These are phyloP conservation scores for Chytriomyces sp. DNA, from an alignment of 192 early-diverging fungal species.

Conservation along the genomic window DNA sequence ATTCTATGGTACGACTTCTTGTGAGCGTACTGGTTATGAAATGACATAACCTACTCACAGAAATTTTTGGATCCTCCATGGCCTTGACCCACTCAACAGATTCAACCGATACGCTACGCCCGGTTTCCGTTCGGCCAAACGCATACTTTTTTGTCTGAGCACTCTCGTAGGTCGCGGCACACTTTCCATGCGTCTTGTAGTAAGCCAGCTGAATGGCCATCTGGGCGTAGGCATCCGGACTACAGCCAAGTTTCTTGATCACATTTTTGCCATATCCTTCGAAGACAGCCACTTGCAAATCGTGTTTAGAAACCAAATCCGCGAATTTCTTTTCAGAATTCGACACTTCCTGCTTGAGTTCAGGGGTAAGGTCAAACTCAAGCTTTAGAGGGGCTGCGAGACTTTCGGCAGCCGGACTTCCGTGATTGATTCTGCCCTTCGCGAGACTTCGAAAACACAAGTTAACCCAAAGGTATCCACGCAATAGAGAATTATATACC, in stretches of 20 bases:
- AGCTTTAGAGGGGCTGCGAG: slow-evolving; percentile 73
- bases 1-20: background rate
- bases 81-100: slow-evolving; percentile 80
- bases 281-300: slow-evolving; percentile 80
- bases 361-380: slow-evolving; percentile 68
- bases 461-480: too few species aligned
- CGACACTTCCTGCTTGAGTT: slow-evolving; percentile 64
- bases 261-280: slow-evolving; percentile 89
- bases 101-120: slow-evolving; percentile 77
- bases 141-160: slow-evolving; percentile 78
- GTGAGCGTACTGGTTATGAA: background rate
- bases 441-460: too few species aligned
- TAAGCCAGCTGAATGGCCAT: slow-evolving; percentile 98
- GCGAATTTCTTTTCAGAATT: slow-evolving; percentile 80
- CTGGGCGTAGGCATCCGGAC: slow-evolving; percentile 61
- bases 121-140: slow-evolving; percentile 94
- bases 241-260: slow-evolving; percentile 75
- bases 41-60: background rate
- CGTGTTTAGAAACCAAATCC: slow-evolving; percentile 74
- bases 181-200: slow-evolving; percentile 82
- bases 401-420: slow-evolving; percentile 48
- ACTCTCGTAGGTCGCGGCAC: slow-evolving; percentile 87
- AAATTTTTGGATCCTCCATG: slow-evolving; percentile 69
- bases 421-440: slow-evolving; percentile 75
- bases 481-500: background rate